Base-by-base conservation (phyloP, 495 filamentous ascomycete genomes). In the Penicillium samsonianum region DNA sequence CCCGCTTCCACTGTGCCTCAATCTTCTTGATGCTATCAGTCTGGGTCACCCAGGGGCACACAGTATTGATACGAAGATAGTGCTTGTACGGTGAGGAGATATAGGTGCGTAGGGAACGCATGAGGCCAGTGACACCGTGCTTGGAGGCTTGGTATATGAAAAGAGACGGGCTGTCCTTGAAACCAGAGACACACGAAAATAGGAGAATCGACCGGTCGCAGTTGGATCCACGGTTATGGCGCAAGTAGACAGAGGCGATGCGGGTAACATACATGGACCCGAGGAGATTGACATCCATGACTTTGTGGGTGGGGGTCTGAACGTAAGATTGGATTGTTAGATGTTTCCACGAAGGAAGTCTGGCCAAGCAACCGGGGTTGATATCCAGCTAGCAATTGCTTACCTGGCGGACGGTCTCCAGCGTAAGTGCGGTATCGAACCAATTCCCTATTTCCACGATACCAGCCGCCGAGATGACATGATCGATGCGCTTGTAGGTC, bases 31-130 rank as follows among this genome's bases (percentile, higher is more conserved):
- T 71, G 17, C 78, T 73, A 11, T 70, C 67, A 7, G 75, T 81
- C 42, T 74, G 62, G 2, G 78, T 81, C 65, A 79, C 76, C 80
- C 79, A 83, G 1, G 82, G 82, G 58, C 80, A 82, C 50, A 83
- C 72, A 14, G 76, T 75, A 60, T 83, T 84, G 54, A 77, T 73
- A 20, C 82, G 75, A 20, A 83, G 65, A 35, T 67, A 63, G 58
- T 77, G 73, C 53, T 67, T 68, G 52, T 72, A 72, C 0, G 72
- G 66, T 1, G 64, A 62, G 4, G 72, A 69, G 37, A 78, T 62
- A 59, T 73, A 77, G 25, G 53, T 65, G 43, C 75, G 71, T 14
- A 81, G 65, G 22, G 78, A 72, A 19, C 79, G 72, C 74, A 81
- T 78, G 4, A 81, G 70, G 0, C 79, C 80, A 7, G 77, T 64